Percentiles rank a stretch among this genome's conserved stretches.
phyloP scores from a whole-genome alignment of 1,139 yeast genomes.

The Protomyces lactucae-debilis region DNA sequence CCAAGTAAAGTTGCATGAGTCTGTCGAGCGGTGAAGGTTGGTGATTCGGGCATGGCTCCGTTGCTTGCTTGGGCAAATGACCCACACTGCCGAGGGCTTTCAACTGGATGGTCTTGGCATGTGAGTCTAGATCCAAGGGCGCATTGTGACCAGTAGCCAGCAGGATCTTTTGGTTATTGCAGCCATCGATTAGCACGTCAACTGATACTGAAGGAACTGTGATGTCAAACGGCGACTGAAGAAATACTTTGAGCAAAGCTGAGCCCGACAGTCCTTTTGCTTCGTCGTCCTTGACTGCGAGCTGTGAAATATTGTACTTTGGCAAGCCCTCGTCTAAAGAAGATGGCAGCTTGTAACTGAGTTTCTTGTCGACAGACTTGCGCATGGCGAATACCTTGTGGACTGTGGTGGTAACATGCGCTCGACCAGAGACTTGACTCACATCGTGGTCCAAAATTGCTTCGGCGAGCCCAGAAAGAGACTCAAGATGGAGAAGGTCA shows the following conservation, averaged over 20 bases:
- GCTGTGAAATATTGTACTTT: slow-evolving; percentile 2
- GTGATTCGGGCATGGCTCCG: background rate
- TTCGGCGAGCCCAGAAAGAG: background rate
- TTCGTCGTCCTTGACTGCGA: background rate
- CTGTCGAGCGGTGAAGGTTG: slow-evolving; percentile 8
- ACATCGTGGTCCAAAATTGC: background rate
- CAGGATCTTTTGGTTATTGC: slow-evolving; percentile 2
- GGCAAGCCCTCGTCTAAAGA: background rate
- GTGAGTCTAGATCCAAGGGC: background rate
- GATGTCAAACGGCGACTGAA: background rate
- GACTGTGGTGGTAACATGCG: slow-evolving; percentile 1
- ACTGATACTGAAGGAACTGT: background rate
- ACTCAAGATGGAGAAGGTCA: background rate
- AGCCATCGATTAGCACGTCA: slow-evolving; percentile 5
- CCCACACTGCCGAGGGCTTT: background rate
- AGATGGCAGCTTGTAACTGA: background rate
- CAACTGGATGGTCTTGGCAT: background rate
- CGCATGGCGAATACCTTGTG: background rate
- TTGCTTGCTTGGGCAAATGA: slow-evolving; percentile 1
- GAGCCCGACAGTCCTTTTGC: slow-evolving; percentile 1
- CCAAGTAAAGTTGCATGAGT: slow-evolving; percentile 14
- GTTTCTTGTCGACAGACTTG: background rate
- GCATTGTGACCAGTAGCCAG: slow-evolving; percentile 4
- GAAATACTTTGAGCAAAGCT: background rate
- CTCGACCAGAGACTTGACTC: background rate